Evolutionary conservation across 768 basidiomycete genomes (phyloP).

Genomic region (Erythrobasidium yunnanense): DNA sequence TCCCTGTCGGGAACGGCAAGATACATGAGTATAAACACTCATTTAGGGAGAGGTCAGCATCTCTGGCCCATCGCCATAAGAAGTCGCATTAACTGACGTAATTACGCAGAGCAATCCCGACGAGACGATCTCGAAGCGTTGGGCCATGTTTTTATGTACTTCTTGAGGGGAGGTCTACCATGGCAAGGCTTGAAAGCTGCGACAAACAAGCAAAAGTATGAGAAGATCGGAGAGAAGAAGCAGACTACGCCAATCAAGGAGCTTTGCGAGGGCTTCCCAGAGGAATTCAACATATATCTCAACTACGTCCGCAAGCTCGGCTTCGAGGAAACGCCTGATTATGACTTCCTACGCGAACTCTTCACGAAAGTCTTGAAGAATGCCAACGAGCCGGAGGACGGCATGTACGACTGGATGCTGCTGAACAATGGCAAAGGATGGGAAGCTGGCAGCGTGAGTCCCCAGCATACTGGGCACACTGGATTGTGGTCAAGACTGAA

Average conservation of each 20-base stretch:
- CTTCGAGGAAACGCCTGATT: slow-evolving; percentile 98
- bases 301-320: slow-evolving; percentile 99
- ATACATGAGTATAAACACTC: slow-evolving; percentile 99
- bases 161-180: slow-evolving; percentile 85
- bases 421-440: slow-evolving; percentile 89
- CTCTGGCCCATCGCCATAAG: slow-evolving; percentile 31
- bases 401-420: slow-evolving; percentile 90
- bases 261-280: slow-evolving; percentile 88
- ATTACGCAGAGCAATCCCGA: slow-evolving; percentile 53
- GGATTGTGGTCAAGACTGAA: neutral
- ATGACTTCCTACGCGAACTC: slow-evolving; percentile 90
- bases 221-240: slow-evolving; percentile 99
- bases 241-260: slow-evolving; percentile 97
- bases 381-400: slow-evolving; percentile 80
- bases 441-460: slow-evolving; percentile 67
- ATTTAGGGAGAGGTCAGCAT: slow-evolving; percentile 81
- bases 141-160: slow-evolving; percentile 99
- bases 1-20: slow-evolving; percentile 92
- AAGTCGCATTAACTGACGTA: neutral
- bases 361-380: slow-evolving; percentile 89
- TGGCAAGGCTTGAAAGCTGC: slow-evolving; percentile 99
- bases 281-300: slow-evolving; percentile 96
- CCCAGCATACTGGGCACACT: neutral
- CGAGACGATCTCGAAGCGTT: slow-evolving; percentile 97
- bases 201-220: slow-evolving; percentile 99